phyloP scores from a whole-genome alignment of 306 rosid genomes.

The Ochetophila trinervis region DNA sequence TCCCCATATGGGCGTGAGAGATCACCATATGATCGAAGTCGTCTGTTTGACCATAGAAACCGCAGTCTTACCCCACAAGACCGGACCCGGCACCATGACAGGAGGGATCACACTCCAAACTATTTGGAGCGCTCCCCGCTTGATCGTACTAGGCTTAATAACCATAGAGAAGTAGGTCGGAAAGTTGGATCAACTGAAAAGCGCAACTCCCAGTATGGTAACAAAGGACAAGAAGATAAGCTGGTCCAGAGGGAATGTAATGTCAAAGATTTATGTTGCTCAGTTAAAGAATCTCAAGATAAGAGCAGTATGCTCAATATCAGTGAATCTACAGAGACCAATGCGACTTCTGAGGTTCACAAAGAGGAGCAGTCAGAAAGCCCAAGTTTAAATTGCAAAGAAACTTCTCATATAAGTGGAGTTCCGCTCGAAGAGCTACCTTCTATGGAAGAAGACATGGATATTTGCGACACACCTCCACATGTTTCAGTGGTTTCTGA shows the following conservation, averaged over 20 bases:
- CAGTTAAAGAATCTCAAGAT: conserved; percentile 55
- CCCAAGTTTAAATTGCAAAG: conserved; percentile 49
- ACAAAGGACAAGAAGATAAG: conserved; percentile 60
- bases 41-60: conserved; percentile 63
- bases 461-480: conserved; percentile 97
- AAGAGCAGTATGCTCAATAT: conserved; percentile 37
- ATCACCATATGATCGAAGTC: conserved; percentile 57
- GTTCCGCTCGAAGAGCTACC: conserved; percentile 69
- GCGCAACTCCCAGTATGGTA: conserved; percentile 36
- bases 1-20: conserved; percentile 63
- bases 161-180: conserved; percentile 43
- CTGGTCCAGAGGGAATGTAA: conserved; percentile 45
- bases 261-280: conserved; percentile 36
- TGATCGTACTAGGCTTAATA: conserved; percentile 44
- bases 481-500: conserved; percentile 70
- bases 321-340: conserved; percentile 44
- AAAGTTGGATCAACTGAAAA: conserved; percentile 55
- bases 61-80: conserved; percentile 77
- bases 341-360: conserved; percentile 30
- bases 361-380: conserved; percentile 57
- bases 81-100: conserved; percentile 48
- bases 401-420: conserved; percentile 39
- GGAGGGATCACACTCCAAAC: conserved; percentile 59
- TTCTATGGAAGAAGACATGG: conserved; percentile 99
- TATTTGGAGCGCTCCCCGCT: conserved; percentile 58